Base-by-base conservation (phyloP, 805 yeast species). In the Aciculoconidium aculeatum region DNA sequence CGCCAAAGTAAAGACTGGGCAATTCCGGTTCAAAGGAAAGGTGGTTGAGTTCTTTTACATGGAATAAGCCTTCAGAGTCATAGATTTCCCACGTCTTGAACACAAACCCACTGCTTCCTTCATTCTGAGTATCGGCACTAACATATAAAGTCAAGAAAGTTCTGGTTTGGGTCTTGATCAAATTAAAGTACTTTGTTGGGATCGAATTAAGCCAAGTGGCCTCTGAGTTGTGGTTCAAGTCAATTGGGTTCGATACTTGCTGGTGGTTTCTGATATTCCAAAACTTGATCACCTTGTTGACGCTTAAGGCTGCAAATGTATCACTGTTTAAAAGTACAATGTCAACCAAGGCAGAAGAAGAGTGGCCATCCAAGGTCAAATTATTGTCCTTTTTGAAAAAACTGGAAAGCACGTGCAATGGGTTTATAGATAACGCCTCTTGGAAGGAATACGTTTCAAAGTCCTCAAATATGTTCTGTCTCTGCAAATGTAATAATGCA, bases 401-500 rank as follows among this genome's bases (percentile, higher is more conserved):
- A 4, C 53, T 46, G 7, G 41, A 45, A 21, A 58, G 44, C 21
- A 55, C 42, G 35, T 47, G 49, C 41, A 52, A 56, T 25, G 55
- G 47, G 32, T 45, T 45, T 44, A 44, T 53, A 53, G 43, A 65
- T 42, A 57, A 36, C 4, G 45, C 25, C 23, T 79, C 87, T 34
- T 66, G 70, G 50, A 80, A 81, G 16, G 75, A 54, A 25, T 49
- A 52, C 7, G 70, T 72, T 33, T 58, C 72, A 23, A 59, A 50
- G 14, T 53, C 60, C 3, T 37, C 40, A 16, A 64, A 49, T 7
- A 31, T 24, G 9, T 15, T n/a, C 0, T 40, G 22, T 40, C 75
- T 58, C 19, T 44, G 42, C 34, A 81, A 59, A 25, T 76, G 77
- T 28, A 85, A 55, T 23, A 87, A 50, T 1, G 88, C 85, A 15